These are phyloP conservation scores for Cercospora canescens DNA, from an alignment of 2,329 filamentous ascomycete species.

Conservation along the genomic window DNA sequence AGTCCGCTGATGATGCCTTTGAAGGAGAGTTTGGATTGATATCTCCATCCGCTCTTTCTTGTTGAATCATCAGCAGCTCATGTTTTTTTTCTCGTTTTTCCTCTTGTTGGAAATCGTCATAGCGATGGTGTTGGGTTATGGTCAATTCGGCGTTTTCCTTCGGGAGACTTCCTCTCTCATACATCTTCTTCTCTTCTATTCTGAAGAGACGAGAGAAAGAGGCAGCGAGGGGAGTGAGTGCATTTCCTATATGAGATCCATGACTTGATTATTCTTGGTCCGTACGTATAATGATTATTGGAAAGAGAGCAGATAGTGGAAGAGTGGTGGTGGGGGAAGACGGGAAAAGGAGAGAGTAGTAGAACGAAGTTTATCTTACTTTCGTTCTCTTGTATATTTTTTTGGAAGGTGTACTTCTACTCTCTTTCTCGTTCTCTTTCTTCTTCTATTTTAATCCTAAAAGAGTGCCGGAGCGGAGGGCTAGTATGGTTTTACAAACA, in stretches of 20 bases:
- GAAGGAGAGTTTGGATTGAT: slow-evolving; percentile 40
- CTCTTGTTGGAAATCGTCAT: neutral
- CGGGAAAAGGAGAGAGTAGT: neutral
- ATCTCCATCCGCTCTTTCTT: neutral
- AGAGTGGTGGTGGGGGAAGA: too few relatives aligned
- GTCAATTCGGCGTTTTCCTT: neutral
- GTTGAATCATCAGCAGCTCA: neutral
- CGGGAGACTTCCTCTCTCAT: neutral
- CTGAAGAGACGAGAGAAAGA: neutral
- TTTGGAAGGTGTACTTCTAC: neutral
- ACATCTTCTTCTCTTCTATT: neutral
- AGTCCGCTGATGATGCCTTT: slow-evolving; percentile 39
- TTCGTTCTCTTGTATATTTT: neutral
- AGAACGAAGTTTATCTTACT: neutral
- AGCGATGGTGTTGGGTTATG: slow-evolving; percentile 14
- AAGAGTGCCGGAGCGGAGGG: too few relatives aligned
- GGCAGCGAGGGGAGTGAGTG: neutral
- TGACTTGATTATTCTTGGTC: neutral
- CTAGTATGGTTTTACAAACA: too few relatives aligned
- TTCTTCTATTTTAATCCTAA: too few relatives aligned
- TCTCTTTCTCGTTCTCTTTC: too few relatives aligned
- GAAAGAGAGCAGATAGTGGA: neutral
- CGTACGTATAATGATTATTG: neutral
- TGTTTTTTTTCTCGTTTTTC: neutral
- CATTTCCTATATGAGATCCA: neutral